Evolutionary conservation across 208 protist species (phyloP).

Genomic region (Polymyxa betae): DNA sequence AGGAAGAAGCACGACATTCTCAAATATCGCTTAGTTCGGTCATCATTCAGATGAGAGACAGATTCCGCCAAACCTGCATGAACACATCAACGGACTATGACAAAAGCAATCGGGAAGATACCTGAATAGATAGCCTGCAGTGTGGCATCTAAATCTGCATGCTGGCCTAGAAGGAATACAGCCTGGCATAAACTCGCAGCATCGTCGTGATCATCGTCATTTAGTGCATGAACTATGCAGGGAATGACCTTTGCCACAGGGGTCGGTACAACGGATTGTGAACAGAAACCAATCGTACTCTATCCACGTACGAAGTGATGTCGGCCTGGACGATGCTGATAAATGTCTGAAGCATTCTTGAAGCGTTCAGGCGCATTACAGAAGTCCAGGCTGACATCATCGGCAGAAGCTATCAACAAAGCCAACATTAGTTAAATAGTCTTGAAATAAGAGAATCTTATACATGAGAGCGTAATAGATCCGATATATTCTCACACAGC

Average conservation of each 20-base stretch:
- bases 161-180: not conserved
- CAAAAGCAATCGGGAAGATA: too few species aligned
- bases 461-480: not conserved
- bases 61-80: not conserved
- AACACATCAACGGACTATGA: too few species aligned
- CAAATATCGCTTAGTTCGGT: not conserved
- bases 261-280: not conserved
- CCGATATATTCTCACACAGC: not conserved
- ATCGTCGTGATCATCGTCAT: not conserved
- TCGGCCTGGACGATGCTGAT: not conserved
- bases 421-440: not conserved
- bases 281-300: not conserved
- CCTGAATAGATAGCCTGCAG: not conserved
- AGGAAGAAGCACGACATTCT: not conserved
- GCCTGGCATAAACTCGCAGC: not conserved
- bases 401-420: not conserved
- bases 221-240: not conserved
- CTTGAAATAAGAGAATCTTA: not conserved
- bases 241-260: not conserved
- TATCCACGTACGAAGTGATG: not conserved
- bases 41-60: not conserved
- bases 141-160: not conserved
- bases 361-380: not conserved
- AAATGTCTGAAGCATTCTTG: not conserved
- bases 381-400: not conserved